Base-by-base conservation (phyloP, 2,329 filamentous ascomycete genomes). In the Paracoccidioides lutzii region DNA sequence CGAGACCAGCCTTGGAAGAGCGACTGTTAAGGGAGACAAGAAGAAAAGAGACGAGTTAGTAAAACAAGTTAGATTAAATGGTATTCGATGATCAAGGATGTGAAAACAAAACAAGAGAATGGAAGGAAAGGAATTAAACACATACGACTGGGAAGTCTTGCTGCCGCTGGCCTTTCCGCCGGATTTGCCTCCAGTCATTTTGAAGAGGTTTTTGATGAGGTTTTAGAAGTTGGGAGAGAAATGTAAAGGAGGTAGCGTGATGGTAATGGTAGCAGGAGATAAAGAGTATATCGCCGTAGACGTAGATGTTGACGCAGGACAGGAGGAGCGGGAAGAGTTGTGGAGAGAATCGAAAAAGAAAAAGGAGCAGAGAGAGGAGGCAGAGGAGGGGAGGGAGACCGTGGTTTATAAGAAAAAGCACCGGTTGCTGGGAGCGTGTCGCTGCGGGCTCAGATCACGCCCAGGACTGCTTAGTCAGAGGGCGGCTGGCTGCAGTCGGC, bases 101-200 rank as follows among this genome's bases (percentile, higher is more conserved):
- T 48, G 40, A 60, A 35, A 49, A 22, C 38, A 3, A 10, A 3
- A 50, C 32, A 57, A 44, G 42, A 45, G 15, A 53, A 50, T 22
- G 22, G 35, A 37, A 37, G 35, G 56, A 54, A 42, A 53, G 28
- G 33, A 57, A 61, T 62, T 22, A 22, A 54, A 58, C 58, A 87
- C 90, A 84, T 80, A 97, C 93, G 90, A 96, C 82, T 97, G 93
- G 72, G 93, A 88, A 82, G 87, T 95, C 89, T 98, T 98, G 81
- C 87, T 86, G 80, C 90, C 90, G 80, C 87, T 91, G 81, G 91
- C 90, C 87, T 97, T 97, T 85, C 93, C 93, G 78, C 93, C 93
- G 80, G 91, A 96, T 81, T 98, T 98, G 78, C 93, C 91, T 83
- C 91, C 91, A 89, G 93, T 95, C 93, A 98, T 98, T 87, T 88